Evolutionary conservation across 1,284 basidiomycete genomes (phyloP), one percentile per base, ranked within the genome.

Genomic region (Sanghuangporus weigelae): DNA sequence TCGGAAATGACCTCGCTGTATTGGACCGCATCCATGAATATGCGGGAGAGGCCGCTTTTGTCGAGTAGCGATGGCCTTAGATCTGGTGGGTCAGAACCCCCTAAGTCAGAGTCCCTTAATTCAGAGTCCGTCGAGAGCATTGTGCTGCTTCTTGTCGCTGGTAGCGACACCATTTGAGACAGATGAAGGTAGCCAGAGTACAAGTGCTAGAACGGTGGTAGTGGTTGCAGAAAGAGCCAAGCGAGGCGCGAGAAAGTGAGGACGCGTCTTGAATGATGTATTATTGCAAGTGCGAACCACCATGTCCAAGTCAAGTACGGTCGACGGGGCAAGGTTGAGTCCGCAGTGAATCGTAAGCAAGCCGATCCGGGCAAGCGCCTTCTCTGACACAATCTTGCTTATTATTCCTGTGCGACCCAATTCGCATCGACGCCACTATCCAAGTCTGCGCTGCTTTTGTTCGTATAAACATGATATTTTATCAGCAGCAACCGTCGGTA

Each of bases 21-120:
- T 16, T 50, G 31, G n/a, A 57, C 53, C 1, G 63, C 63, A 53
- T 64, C 63, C 16, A 57, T 48, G 59, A 56, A 62, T 14, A 64
- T 60, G 31, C 63, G 63, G 31, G 59, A 57, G 55, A 64, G 21
- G n/a, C 59, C 63, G 42, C 39, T 53, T 26, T 61, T 61, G 26
- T 61, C 59, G 14, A 62, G 53, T 16, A 54, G 21, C 11, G 59
- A 59, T n/a, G 63, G 63, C 44, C 23, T 31, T 26, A 48, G 55
- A 16, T 39, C 57, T 23, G 50, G 44, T 3, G 53, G 40, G 38
- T 58, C 61, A 1, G 60, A 36, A 38, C 60, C 56, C 12, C 42
- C 62, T 21, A 51, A 16, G 46, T 58, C 62, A 4, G 46, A 31
- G 35, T 62, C 54, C 36, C 39, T 62, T 19, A 50, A 46, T 14